Percentiles rank a stretch among this genome's conserved stretches.
phyloP scores from a whole-genome alignment of 208 protist genomes.

The Acanthamoeba divionensis region DNA sequence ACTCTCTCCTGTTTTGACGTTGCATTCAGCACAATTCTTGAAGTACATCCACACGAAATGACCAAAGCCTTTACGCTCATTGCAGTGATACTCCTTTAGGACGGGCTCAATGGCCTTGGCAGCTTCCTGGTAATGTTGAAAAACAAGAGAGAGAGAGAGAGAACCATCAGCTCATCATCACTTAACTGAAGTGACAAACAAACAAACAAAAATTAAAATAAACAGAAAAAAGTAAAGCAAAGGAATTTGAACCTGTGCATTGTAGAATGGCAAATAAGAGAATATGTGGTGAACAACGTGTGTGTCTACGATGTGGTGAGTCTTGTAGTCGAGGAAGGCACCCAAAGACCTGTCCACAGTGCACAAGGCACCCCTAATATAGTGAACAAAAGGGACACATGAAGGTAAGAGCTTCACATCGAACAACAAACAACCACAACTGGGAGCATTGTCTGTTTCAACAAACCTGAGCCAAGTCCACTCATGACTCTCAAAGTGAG shows the following conservation, averaged over 20 bases:
- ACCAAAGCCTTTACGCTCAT: background rate
- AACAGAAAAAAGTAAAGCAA: no score
- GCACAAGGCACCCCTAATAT: conserved; percentile 81
- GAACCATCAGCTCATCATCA: no score
- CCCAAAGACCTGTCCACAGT: conserved; percentile 90
- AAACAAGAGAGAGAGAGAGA: no score
- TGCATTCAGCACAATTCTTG: background rate
- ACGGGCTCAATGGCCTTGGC: conserved; percentile 45
- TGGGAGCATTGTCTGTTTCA: background rate
- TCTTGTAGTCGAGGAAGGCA: conserved; percentile 81
- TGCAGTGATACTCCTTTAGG: conserved; percentile 41
- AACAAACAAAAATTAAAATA: no score
- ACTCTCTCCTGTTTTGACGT: background rate
- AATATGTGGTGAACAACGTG: conserved; percentile 93
- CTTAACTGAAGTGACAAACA: no score
- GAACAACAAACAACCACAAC: background rate
- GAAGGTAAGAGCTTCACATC: background rate
- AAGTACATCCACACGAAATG: conserved; percentile 10
- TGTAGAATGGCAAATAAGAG: conserved; percentile 91
- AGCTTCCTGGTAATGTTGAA: conserved; percentile 4
- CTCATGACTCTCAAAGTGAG: conserved; percentile 86
- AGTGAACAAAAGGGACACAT: background rate
- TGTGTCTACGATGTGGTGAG: conserved; percentile 92
- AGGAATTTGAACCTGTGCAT: no score
- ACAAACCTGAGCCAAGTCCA: conserved; percentile 88